Evolutionary conservation across 805 yeast genomes (phyloP), one percentile per base, ranked within the genome.

Genomic region (Jamesozyma gamospora): DNA sequence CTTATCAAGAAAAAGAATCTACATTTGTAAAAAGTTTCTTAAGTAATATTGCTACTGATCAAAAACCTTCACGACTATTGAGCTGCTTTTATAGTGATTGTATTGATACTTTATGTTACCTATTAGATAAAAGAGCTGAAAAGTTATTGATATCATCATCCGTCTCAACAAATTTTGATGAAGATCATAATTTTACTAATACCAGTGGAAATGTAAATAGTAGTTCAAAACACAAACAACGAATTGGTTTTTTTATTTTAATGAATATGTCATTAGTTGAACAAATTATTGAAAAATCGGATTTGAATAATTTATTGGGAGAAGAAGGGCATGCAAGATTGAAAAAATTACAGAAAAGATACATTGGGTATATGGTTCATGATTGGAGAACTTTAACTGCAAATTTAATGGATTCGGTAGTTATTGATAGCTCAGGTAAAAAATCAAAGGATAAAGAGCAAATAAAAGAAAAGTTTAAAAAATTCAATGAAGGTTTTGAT

Each of bases 301-400:
- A 72, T 31, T 50, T 83, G 15, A 67, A 66, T 42, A 66, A 63
- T 31, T 66, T 79, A 11, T 58, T 86, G 33, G 83, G 83, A 1
- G 28, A 40, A 2, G 52, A 51, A 19, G 94, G 95, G 0, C 59
- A 66, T 14, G 77, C 73, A 36, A 65, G 96, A 40, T 52, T 83
- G 5, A 80, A 73, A 34, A 74, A 76, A 48, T 60, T 92, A 48
- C 77, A 79, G 52, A 86, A 82, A 55, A 67, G 88, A 45, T 85
- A 80, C 34, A 62, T 82, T 51, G 82, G 79, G 50, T 64, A 77
- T 50, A 83, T 86, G 55, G 69, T 86, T 65, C 53, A 72, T 36
- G 81, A 75, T 47, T 90, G 97, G 97, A 81, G 82, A 47, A 70
- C 70, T 42, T 77, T 83, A 18, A 86, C 95, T 3, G 70, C 83